Evolutionary conservation across 2,329 filamentous ascomycete species (phyloP).

Genomic region (Mycocentrospora acerina): DNA sequence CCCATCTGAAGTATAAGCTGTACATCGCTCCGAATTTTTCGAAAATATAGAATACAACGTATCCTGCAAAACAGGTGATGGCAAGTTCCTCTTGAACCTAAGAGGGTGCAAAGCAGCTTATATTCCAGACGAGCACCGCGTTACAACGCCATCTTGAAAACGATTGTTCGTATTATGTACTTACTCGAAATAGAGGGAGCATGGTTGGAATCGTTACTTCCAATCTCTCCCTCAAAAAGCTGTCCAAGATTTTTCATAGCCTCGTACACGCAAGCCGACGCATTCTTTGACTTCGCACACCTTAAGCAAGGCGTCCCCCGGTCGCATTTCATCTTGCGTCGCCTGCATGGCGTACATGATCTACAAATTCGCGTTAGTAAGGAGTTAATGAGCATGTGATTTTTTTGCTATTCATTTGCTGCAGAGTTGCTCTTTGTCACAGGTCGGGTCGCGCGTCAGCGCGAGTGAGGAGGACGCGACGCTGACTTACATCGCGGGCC

Average conservation of each 20-base stretch:
- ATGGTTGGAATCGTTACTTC: background rate
- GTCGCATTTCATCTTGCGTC: slow-evolving; percentile 64
- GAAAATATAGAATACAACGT: no score
- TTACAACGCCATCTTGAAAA: background rate
- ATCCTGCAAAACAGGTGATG: no score
- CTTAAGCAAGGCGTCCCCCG: slow-evolving; percentile 61
- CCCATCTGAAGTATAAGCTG: no score
- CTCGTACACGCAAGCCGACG: slow-evolving; percentile 55
- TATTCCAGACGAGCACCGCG: no score
- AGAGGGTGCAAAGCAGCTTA: no score
- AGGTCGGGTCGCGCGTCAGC: no score
- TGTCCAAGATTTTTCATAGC: slow-evolving; percentile 1
- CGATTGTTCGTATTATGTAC: background rate
- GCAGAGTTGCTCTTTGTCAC: no score
- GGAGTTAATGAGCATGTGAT: slow-evolving; percentile 6
- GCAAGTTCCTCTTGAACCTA: no score
- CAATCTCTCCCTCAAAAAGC: no score
- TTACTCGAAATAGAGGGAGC: background rate
- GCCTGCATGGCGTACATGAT: slow-evolving; percentile 60
- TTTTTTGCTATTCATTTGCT: background rate
- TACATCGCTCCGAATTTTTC: no score
- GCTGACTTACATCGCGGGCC: no score
- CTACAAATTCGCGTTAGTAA: slow-evolving; percentile 27
- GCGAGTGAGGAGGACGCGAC: no score
- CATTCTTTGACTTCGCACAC: slow-evolving; percentile 58